Base-by-base conservation (phyloP, 2,329 filamentous ascomycete species). In the Stachybotrys chlorohalonatus region DNA sequence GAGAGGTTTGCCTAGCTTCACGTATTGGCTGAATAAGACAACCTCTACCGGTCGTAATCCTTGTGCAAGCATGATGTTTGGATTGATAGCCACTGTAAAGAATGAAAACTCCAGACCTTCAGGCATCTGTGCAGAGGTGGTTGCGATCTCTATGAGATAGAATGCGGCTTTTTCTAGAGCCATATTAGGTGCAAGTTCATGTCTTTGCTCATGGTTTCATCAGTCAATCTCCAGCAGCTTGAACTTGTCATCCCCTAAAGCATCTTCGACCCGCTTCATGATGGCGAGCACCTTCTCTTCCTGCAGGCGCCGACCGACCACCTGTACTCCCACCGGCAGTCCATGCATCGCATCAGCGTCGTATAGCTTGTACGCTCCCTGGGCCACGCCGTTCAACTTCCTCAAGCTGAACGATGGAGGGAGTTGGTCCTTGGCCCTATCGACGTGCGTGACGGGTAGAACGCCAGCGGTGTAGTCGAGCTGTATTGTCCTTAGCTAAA, bases 381-480 rank as follows among this genome's bases (percentile, higher is more conserved):
- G 78, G 0, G 90, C 90, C 8, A 96, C 83, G 3, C 87, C 86
- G 61, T 96, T 94, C 52, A 93, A 76, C 54, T 81, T 81, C 54
- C 75, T 78, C 50, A 85, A 68, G 36, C 79, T 80, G 69, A 86
- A 89, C 1, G 70, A 72, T 0, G 73, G 62, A 0, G 90, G 82
- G 0, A 92, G 76, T 58, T 82, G 78, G 64, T 94, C 89, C 47
- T 83, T 75, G 1, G 69, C 64, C 60, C 80, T 79, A 64, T 96
- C 87, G 1, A 96, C 92, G 57, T 91, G 88, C 0, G 89, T 93
- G 1, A 96, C 85, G 0, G 93, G 92, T 24, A 97, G 65, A 42
- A 96, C 83, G 45, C 92, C 92, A 11, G 83, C 81, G 1, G 88
- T 83, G 70, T 96, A 96, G 67, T 96, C 93, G 51, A 96, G 82